Percentiles rank a stretch among this genome's conserved stretches.
Evolutionary conservation across 768 basidiomycete genomes (phyloP).

Genomic region (Boletus sp.): DNA sequence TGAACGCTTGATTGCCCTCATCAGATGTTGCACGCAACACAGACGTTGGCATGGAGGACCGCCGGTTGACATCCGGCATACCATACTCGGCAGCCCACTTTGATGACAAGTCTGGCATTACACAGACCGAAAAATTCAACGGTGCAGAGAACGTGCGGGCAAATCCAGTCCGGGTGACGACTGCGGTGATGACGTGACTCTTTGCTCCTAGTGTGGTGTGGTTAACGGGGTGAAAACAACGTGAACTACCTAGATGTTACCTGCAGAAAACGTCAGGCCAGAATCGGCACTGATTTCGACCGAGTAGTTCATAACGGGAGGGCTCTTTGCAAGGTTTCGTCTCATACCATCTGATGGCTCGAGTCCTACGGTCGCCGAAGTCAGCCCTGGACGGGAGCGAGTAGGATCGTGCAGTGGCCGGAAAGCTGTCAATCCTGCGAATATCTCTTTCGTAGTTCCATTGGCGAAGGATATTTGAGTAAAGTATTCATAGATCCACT

Average conservation of each 20-base stretch:
- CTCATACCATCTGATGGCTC: no score
- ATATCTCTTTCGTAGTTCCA: conserved; percentile 14
- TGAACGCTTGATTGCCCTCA: not conserved
- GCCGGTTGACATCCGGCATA: not conserved
- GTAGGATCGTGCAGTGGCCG: conserved; percentile 5
- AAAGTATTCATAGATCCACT: conserved; percentile 23
- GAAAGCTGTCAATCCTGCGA: conserved; percentile 18
- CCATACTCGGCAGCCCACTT: conserved; percentile 10
- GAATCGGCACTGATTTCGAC: not conserved
- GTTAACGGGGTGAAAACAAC: not conserved
- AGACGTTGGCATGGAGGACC: not conserved
- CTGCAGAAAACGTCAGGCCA: not conserved
- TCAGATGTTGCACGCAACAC: not conserved
- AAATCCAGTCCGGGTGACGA: conserved; percentile 15
- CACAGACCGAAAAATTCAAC: not conserved
- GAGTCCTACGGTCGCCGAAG: not conserved
- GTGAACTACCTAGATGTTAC: not conserved
- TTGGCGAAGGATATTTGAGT: conserved; percentile 12
- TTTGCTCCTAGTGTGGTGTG: not conserved
- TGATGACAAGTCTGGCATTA: not conserved
- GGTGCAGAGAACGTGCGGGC: conserved; percentile 7
- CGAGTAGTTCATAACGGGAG: conserved; percentile 1
- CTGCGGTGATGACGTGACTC: not conserved
- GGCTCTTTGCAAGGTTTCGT: not conserved
- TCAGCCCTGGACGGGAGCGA: not conserved